Percentiles rank a stretch among this genome's conserved stretches.
Conservation (phyloP, 2,329 filamentous ascomycete genomes). For the Aureobasidium sp. region DNA sequence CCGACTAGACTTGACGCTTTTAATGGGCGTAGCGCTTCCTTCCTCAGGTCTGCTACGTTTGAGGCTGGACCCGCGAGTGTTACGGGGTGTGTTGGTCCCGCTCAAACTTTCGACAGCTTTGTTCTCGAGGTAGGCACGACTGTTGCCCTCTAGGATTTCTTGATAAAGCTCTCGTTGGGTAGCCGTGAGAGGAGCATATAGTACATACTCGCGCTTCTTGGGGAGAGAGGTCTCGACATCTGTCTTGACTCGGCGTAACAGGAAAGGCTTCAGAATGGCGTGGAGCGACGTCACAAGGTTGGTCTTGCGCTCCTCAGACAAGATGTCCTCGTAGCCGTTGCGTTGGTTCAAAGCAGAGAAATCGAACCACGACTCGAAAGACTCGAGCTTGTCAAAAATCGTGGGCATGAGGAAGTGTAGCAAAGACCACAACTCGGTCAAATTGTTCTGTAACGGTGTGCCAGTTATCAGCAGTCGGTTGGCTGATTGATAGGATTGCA, state of each 20-base stretch:
- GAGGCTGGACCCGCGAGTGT: constrained; percentile 37
- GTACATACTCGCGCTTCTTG: constrained; percentile 91
- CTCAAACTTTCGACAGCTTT: constrained; percentile 64
- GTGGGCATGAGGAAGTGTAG: constrained; percentile 88
- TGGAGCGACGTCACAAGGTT: constrained; percentile 83
- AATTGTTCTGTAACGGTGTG: constrained; percentile 90
- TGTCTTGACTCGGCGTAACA: constrained; percentile 81
- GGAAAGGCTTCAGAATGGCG: constrained; percentile 81
- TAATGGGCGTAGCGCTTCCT: constrained; percentile 47
- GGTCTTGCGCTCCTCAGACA: constrained; percentile 69
- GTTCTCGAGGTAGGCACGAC: constrained; percentile 57
- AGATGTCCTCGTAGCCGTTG: constrained; percentile 66
- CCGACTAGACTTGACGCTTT: constrained; percentile 68
- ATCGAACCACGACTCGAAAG: constrained; percentile 94
- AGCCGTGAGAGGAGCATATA: constrained; percentile 85
- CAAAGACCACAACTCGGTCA: constrained; percentile 90
- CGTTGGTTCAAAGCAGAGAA: constrained; percentile 88
- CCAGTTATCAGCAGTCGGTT: constrained; percentile 90
- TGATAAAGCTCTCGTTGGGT: constrained; percentile 90
- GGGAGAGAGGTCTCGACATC: constrained; percentile 90
- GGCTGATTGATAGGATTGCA: constrained; percentile 82
- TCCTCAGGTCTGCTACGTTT: constrained; percentile 50
- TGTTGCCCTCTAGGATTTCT: constrained; percentile 55
- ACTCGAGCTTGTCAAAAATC: constrained; percentile 87
- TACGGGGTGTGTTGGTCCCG: constrained; percentile 43